Evolutionary conservation across 768 basidiomycete genomes (phyloP), one percentile per base, ranked within the genome.

Genomic region (Suillus discolor): DNA sequence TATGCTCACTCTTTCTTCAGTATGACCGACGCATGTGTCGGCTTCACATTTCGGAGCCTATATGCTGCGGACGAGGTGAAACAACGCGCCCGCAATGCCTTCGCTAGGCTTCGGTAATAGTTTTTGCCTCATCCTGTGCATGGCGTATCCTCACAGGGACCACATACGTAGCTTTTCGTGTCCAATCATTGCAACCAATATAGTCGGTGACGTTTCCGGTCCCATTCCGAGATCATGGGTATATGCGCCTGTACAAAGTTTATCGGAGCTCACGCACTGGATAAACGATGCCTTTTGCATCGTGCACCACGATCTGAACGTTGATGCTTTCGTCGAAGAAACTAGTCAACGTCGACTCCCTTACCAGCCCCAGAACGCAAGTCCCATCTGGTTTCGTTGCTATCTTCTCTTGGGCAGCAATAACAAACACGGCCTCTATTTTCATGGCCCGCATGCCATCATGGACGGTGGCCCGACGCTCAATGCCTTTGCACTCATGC

Each of bases 401-500:
- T 70, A 63, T 36, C 69, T 70, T 49, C 59, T 70, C 8, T n/a
- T 62, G 15, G 68, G 62, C 25, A 65, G 13, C 65, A 62, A 39
- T 47, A 47, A n/a, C 66, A 74, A 47, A 45, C 64, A 71, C 15
- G 71, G 70, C 4, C 39, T 74, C 11, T 76, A 72, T 62, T 67
- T 76, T 47, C 73, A 74, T 12, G 65, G 68, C 1, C 7, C 71
- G 4, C 73, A 74, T 51, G 15, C 53, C 13, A 67, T 74, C 55
- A 62, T 76, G 16, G 73, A 74, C 8, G 73, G 63, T 0, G 69
- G 69, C 6, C 73, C 74, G 25, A 63, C 63, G 9, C 34, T 74
- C 20, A 67, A 68, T 25, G 73, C 66, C 16, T 61, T 75, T n/a
- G 68, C 69, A 39, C 64, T 67, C 18, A 61, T 70, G 66, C 60